phyloP scores from a whole-genome alignment of 2,329 filamentous ascomycete genomes.

The Aspergillus caelatus region DNA sequence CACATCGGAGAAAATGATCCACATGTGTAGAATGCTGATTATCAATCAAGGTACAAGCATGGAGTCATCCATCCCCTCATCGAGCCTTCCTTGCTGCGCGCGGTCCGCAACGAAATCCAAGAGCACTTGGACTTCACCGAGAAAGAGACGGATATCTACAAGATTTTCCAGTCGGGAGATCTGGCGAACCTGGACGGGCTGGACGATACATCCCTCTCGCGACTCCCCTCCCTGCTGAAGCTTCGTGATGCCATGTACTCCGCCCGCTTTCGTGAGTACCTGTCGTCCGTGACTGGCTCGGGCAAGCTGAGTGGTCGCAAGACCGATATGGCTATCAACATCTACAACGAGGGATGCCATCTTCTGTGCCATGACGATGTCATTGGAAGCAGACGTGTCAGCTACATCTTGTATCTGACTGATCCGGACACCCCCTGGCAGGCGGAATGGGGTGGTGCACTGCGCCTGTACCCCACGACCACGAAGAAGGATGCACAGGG shows the following conservation, averaged over 20 bases:
- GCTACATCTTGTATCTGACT: slow-evolving; percentile 94
- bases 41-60: slow-evolving; percentile 72
- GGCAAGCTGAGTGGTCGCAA: slow-evolving; percentile 88
- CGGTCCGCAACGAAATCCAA: slow-evolving; percentile 85
- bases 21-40: slow-evolving; percentile 8
- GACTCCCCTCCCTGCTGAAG: slow-evolving; percentile 83
- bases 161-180: slow-evolving; percentile 98
- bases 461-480: slow-evolving; percentile 79
- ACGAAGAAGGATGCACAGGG: slow-evolving; percentile 69
- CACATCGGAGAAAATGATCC: not conserved
- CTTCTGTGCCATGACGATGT: slow-evolving; percentile 97
- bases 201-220: slow-evolving; percentile 79
- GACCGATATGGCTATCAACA: slow-evolving; percentile 99
- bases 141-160: slow-evolving; percentile 99
- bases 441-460: slow-evolving; percentile 86
- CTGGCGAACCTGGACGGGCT: slow-evolving; percentile 95
- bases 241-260: slow-evolving; percentile 97
- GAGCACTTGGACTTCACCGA: slow-evolving; percentile 92
- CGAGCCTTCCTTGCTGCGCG: slow-evolving; percentile 77
- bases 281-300: slow-evolving; percentile 81
- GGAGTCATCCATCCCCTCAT: slow-evolving; percentile 84
- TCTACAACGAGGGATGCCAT: slow-evolving; percentile 95
- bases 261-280: slow-evolving; percentile 81
- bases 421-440: slow-evolving; percentile 92
- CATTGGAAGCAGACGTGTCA: slow-evolving; percentile 92